Evolutionary conservation across 371 early-diverging fungal species (phyloP), one percentile per base, ranked within the genome.

Genomic region (Amoeboaphelidium occidentale): DNA sequence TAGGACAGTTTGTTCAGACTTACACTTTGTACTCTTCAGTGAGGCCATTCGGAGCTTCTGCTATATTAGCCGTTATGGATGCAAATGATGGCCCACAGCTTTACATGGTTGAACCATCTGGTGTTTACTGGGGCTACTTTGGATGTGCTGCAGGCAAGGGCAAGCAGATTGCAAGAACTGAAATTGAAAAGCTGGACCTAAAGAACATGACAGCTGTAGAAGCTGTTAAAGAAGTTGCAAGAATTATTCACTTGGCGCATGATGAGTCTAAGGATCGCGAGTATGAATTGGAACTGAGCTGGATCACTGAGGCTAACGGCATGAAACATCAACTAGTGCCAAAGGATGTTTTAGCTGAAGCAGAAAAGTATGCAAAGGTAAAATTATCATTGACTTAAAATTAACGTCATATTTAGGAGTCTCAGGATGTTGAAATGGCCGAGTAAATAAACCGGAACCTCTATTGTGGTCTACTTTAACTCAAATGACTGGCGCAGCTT

Each of bases 181-280:
- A 92, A 63, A 75, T 96, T 46, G 97, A 96, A 53, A 96, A 93
- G 64, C 70, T 96, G 46, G 78, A 90, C 51, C 63, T 92, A 46
- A 70, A 73, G 10, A 71, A 81, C 28, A 65, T 96, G 73, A 76
- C 84, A 12, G 78, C 72, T 46, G 76, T 77, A 24, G 81, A 96
- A 55, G 93, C 90, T 24, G 83, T 87, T 27, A 85, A 81, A 62
- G 84, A 86, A 52, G 92, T 88, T 42, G 89, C 97, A 1, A 70
- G 85, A 63, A 93, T 96, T 53, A 87, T 96, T 55, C 75, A 93
- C 59, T 69, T 80, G 28, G 89, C 82, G 43, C 97, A 96, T 56
- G 94, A 92, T 59, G 91, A 92, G 45, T 75, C 78, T 50, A 93
- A 96, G 68, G 94, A 96, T 66, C 91, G 88, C 66, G 85, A 85